Conservation (phyloP, 1,139 yeast genomes). For the Suhomyces atakaporum region DNA sequence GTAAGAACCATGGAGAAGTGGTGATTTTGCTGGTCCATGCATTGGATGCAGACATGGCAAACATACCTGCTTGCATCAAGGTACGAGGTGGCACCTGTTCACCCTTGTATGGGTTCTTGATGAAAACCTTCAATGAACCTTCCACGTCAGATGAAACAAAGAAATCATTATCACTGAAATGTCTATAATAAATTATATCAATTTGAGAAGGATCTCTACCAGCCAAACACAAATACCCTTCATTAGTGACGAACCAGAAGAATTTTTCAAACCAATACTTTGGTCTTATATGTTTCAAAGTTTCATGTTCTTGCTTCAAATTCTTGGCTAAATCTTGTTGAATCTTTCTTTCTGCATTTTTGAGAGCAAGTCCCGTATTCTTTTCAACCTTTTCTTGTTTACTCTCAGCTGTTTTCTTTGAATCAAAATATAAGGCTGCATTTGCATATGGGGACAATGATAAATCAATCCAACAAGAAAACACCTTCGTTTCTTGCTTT, state of each 20-base stretch:
- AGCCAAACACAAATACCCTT: constrained; percentile 83
- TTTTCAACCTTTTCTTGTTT: constrained; percentile 82
- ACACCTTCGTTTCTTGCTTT: constrained; percentile 20
- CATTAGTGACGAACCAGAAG: constrained; percentile 87
- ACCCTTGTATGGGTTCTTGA: constrained; percentile 70
- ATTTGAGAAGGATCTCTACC: constrained; percentile 85
- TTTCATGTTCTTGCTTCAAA: constrained; percentile 64
- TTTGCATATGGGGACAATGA: constrained; percentile 82
- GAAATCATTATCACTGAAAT: constrained; percentile 71
- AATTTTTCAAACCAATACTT: constrained; percentile 94
- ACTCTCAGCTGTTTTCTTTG: constrained; percentile 72
- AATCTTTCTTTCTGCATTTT: constrained; percentile 81
- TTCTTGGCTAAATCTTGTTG: constrained; percentile 68
- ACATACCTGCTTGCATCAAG: constrained; percentile 85
- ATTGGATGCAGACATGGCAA: constrained; percentile 74
- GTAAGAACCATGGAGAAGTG: constrained; percentile 82
- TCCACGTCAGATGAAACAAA: constrained; percentile 76
- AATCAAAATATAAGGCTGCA: constrained; percentile 82
- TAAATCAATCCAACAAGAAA: constrained; percentile 68
- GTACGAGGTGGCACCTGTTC: constrained; percentile 80
- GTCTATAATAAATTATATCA: constrained; percentile 80
- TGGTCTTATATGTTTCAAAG: constrained; percentile 64
- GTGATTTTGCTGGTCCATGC: constrained; percentile 90
- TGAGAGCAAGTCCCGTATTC: constrained; percentile 76
- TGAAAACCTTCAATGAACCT: constrained; percentile 73